Evolutionary conservation across 495 filamentous ascomycete species (phyloP), one percentile per base, ranked within the genome.

Genomic region (Endocarpon pusillum): DNA sequence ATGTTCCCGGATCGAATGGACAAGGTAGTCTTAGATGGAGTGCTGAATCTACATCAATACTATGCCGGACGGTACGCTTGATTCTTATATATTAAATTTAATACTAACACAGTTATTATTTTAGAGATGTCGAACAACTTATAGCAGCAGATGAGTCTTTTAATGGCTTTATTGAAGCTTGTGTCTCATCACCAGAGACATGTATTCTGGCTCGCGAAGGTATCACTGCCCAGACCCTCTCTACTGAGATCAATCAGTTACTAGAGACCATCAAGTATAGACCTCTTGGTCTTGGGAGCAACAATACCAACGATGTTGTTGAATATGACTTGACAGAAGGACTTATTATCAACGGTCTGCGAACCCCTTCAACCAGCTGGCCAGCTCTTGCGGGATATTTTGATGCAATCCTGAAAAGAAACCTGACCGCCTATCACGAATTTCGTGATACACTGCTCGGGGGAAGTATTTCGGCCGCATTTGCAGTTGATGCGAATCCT

Each of bases 1-100:
- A 56, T 64, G 54, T 64, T 61, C 37, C 60, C 60, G 1, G 56
- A 61, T 5, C 46, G 52, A n/a, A 34, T 62, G n/a, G 55, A 53
- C 24, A 46, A 45, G 35, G 37, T 62, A 27, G 42, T 64, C 17
- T 30, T 64, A 5, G 59, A 64, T 27, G 57, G 59, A 4, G 57
- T 61, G n/a, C 47, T 54, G 28, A 59, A 55, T 39, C 47, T 48
- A 1, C 48, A 53, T 22, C 46, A 59, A 12, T 62, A 62, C 32
- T 62, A 57, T n/a, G n/a, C n/a, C n/a, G n/a, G n/a, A n/a, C n/a
- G n/a, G 34, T 45, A 57, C 21, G 41, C 34, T 5, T 42, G n/a
- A 39, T 38, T 44, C 38, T 36, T 41, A n/a, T n/a, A 20, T 10
- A 7, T 24, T 9, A 10, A 9, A 4, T 6, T 9, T 7, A 20